Evolutionary conservation across 163 green algal genomes (phyloP), one percentile per base, ranked within the genome.

Genomic region (Smithsoniella earleae): DNA sequence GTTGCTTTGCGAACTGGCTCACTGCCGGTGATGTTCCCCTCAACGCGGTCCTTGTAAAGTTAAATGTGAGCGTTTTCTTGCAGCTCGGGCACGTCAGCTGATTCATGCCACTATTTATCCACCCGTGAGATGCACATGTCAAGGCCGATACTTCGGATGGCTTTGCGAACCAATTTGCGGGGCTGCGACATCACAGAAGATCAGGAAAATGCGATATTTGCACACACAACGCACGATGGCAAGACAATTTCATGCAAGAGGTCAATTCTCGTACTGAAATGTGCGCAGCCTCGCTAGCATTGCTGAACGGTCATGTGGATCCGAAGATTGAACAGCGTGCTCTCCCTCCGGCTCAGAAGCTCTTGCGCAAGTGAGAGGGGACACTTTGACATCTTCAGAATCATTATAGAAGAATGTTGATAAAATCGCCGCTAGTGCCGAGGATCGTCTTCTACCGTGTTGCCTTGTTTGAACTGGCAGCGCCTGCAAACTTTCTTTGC

Each of bases 401-500:
- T 69, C 58, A 31, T 38, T 69, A 34, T 43, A 69, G 58, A 69
- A 69, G 58, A 43, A 69, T n/a, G 31, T 38, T n/a, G 58, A 69
- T n/a, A 69, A 31, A n/a, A 69, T 34, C 5, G n/a, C 34, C 20
- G 31, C 16, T 16, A 69, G 25, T 13, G 58, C 43, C 5, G 58
- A 38, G 25, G 27, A 43, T 66, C 55, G 55, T 16, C 55, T 30
- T n/a, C 13, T 64, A 4, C 49, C 49, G n/a, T n/a, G n/a, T n/a
- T n/a, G n/a, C n/a, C n/a, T n/a, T n/a, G n/a, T n/a, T n/a, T n/a
- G n/a, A n/a, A n/a, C n/a, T n/a, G n/a, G n/a, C n/a, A n/a, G n/a
- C n/a, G n/a, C n/a, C n/a, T n/a, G n/a, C n/a, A n/a, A n/a, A n/a
- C n/a, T n/a, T n/a, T n/a, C n/a, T n/a, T n/a, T n/a, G n/a, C n/a